phyloP scores from a whole-genome alignment of 116 monocot genomes.

The Phalaenopsis hybrid region DNA sequence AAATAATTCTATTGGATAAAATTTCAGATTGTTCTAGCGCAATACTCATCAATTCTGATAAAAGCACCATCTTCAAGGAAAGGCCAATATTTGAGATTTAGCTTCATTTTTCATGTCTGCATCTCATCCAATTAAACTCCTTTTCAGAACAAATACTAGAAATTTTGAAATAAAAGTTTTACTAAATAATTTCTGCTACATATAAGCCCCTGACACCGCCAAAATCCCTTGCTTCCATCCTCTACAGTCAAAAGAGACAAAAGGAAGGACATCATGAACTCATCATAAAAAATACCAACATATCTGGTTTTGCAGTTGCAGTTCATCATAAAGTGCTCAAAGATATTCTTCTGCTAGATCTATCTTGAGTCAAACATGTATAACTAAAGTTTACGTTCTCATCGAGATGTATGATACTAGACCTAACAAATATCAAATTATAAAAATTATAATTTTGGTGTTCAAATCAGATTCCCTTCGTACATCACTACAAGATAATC shows the following conservation, averaged over 20 bases:
- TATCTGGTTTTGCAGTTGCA: neutral
- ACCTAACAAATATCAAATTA: no score
- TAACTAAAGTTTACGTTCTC: neutral
- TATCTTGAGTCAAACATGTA: neutral
- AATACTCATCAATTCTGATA: neutral
- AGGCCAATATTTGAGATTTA: neutral
- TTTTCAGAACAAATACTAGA: neutral
- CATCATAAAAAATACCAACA: neutral
- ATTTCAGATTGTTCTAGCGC: neutral
- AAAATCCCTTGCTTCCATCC: neutral
- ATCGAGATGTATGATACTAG: neutral
- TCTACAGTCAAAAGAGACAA: neutral
- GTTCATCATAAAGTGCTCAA: neutral
- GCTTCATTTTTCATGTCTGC: neutral
- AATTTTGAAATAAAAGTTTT: neutral
- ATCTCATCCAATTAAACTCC: neutral
- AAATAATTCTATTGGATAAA: neutral
- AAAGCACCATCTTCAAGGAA: constrained; percentile 1
- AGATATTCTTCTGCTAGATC: neutral
- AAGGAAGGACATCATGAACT: neutral
- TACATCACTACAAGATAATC: no score
- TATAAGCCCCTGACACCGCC: neutral
- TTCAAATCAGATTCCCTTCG: no score
- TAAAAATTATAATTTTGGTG: no score
- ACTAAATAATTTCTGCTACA: neutral